A percentile compares a stretch with the other conserved stretches of the same genome.
Conservation (phyloP, 1,139 yeast species). For the Wickerhamomyces sp. region DNA sequence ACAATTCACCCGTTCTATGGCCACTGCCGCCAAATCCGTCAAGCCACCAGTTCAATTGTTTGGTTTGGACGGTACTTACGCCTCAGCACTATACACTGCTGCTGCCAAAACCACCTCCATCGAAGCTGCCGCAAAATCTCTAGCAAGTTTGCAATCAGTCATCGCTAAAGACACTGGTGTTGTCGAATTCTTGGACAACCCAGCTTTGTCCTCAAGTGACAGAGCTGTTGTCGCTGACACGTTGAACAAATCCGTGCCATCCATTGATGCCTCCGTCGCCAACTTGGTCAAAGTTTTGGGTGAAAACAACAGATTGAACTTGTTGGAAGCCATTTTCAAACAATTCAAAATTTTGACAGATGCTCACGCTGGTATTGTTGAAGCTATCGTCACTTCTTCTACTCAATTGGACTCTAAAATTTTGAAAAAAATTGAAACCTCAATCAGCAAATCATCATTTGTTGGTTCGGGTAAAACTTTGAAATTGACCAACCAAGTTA, state of each 20-base stretch:
- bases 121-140: conserved; percentile 65
- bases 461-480: conserved; percentile 86
- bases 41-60: conserved; percentile 92
- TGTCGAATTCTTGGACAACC: conserved; percentile 62
- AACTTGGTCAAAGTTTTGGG: conserved; percentile 85
- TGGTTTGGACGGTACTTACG: conserved; percentile 96
- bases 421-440: conserved; percentile 71
- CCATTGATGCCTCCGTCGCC: conserved; percentile 66
- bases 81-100: conserved; percentile 90
- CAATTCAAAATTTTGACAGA: conserved; percentile 78
- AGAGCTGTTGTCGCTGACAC: conserved; percentile 67
- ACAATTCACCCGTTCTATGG: conserved; percentile 67
- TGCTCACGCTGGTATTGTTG: conserved; percentile 88
- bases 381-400: conserved; percentile 90
- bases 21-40: conserved; percentile 53
- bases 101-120: conserved; percentile 79
- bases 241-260: conserved; percentile 42
- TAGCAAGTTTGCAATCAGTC: conserved; percentile 52
- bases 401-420: conserved; percentile 79
- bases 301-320: conserved; percentile 87
- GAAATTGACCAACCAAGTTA: conserved; percentile 74
- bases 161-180: conserved; percentile 63
- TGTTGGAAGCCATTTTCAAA: conserved; percentile 59
- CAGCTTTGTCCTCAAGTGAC: conserved; percentile 74
- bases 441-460: conserved; percentile 71